These are phyloP conservation scores for Triglochin maritima DNA, from an alignment of 106 monocot species.

Conservation along the genomic window DNA sequence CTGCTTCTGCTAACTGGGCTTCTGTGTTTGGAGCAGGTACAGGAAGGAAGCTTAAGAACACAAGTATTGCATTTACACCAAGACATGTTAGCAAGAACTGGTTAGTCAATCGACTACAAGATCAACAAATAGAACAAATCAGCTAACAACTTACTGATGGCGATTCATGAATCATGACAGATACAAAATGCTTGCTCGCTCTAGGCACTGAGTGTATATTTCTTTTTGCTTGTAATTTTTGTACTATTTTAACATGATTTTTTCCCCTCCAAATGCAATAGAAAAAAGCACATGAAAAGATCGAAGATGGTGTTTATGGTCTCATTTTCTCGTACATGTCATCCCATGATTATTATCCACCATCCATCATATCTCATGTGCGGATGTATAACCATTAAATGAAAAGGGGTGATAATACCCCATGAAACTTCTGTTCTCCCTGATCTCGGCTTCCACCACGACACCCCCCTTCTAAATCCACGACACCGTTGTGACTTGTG, in stretches of 20 bases:
- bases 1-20: too few species aligned
- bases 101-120: neutral
- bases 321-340: neutral
- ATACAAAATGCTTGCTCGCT: constrained; percentile 12
- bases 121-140: neutral
- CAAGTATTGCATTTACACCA: constrained; percentile 55
- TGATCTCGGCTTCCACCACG: too few species aligned
- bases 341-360: too few species aligned
- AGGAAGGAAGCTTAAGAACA: constrained; percentile 62
- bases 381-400: too few species aligned
- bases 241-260: constrained; percentile 15
- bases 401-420: too few species aligned
- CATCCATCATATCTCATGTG: too few species aligned
- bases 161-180: neutral
- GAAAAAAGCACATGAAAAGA: neutral
- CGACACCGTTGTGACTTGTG: too few species aligned
- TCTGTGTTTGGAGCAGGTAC: constrained; percentile 25
- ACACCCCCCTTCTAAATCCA: too few species aligned
- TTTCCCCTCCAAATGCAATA: constrained; percentile 6
- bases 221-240: constrained; percentile 20
- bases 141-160: constrained; percentile 7
- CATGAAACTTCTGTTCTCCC: too few species aligned
- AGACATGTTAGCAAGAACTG: neutral
- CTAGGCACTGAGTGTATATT: constrained; percentile 20
- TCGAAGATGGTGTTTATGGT: neutral